phyloP scores from a whole-genome alignment of 116 monocot species.

The Posidonia oceanica region DNA sequence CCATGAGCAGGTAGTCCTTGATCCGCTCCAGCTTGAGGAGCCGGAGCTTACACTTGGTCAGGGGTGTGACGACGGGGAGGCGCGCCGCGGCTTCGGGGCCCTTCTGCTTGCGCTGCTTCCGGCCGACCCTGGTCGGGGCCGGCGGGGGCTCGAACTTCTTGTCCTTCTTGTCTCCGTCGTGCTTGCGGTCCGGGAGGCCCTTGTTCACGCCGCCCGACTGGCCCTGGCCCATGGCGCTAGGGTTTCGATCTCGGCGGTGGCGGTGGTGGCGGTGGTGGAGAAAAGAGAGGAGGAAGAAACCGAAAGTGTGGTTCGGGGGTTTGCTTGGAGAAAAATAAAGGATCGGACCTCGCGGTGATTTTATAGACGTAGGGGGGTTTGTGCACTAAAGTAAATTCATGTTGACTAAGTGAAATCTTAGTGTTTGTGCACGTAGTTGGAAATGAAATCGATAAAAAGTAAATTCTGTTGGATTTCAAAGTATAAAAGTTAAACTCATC shows the following conservation, averaged over 20 bases:
- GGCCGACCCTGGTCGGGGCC: constrained; percentile 73
- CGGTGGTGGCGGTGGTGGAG: neutral
- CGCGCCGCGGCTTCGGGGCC: constrained; percentile 90
- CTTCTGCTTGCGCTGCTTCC: constrained; percentile 91
- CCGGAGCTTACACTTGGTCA: constrained; percentile 90
- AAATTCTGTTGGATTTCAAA: too few species aligned
- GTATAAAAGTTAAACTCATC: too few species aligned
- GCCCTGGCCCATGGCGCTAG: constrained; percentile 60
- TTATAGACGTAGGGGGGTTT: too few species aligned
- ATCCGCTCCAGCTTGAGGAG: constrained; percentile 90
- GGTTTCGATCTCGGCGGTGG: neutral
- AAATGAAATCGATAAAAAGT: too few species aligned
- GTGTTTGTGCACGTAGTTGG: too few species aligned
- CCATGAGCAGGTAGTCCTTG: constrained; percentile 96
- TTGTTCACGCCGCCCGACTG: constrained; percentile 63
- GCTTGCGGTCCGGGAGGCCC: constrained; percentile 60
- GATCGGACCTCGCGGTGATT: too few species aligned
- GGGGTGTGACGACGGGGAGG: constrained; percentile 70
- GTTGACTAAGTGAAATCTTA: too few species aligned
- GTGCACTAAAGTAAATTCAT: too few species aligned
- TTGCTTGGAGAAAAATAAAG: neutral
- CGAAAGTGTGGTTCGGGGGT: neutral
- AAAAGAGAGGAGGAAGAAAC: neutral
- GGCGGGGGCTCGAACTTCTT: constrained; percentile 92
- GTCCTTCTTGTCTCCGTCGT: constrained; percentile 72